phyloP scores from a whole-genome alignment of 106 monocot genomes.

The Amphibolis antarctica region DNA sequence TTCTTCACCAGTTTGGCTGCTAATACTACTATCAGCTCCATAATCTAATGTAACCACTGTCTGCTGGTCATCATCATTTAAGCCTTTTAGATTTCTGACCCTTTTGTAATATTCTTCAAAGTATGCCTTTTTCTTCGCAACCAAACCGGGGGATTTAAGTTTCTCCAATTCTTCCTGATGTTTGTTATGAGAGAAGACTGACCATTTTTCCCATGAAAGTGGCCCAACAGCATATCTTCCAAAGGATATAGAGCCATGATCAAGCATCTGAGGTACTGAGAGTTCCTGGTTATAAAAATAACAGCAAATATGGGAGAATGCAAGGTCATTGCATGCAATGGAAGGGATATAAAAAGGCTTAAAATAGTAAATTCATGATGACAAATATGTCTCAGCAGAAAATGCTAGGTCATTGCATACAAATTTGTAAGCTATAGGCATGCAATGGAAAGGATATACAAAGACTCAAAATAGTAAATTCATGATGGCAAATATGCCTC shows the following conservation, averaged over 20 bases:
- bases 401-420: no score
- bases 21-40: conserved; percentile 44
- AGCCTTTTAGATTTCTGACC: conserved; percentile 43
- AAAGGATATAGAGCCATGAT: conserved; percentile 89
- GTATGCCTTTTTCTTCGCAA: conserved; percentile 84
- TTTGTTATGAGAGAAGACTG: conserved; percentile 58
- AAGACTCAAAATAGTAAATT: neutral
- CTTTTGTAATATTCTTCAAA: conserved; percentile 86
- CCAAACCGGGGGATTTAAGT: conserved; percentile 69
- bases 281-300: conserved; percentile 25
- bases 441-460: neutral
- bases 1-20: conserved; percentile 42
- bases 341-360: neutral
- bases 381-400: no score
- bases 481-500: no score
- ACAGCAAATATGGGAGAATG: neutral
- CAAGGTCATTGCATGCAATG: neutral
- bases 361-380: neutral
- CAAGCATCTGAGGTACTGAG: conserved; percentile 48
- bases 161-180: conserved; percentile 71
- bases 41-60: conserved; percentile 48
- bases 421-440: no score
- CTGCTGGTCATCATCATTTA: conserved; percentile 32
- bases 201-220: conserved; percentile 80
- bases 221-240: conserved; percentile 60